Conservation (phyloP, 306 rosid genomes). For the Ceratonia siliqua region DNA sequence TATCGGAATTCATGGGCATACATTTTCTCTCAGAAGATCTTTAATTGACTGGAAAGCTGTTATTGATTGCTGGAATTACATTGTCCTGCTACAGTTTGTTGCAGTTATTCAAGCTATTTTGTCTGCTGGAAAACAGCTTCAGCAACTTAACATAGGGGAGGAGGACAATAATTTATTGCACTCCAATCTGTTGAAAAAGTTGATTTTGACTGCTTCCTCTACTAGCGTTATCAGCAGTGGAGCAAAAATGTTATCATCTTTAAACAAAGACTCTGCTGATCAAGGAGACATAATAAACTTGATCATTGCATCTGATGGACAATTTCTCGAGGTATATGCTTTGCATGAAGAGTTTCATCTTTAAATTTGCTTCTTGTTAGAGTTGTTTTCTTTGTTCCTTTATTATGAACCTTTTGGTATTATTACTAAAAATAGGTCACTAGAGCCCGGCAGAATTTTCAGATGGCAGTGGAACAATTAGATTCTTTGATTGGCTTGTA, state of each 20-base stretch:
- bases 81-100: conserved; percentile 58
- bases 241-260: conserved; percentile 74
- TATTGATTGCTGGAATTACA: conserved; percentile 33
- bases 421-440: conserved; percentile 51
- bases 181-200: conserved; percentile 67
- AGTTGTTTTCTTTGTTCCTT: conserved; percentile 17
- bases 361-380: conserved; percentile 18
- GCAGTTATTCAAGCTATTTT: conserved; percentile 81
- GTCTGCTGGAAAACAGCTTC: conserved; percentile 83
- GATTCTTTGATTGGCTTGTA: conserved; percentile 63
- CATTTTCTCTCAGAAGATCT: neutral
- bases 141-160: conserved; percentile 60
- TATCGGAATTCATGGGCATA: conserved; percentile 11
- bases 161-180: conserved; percentile 38
- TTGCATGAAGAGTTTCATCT: conserved; percentile 6
- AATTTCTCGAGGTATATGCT: conserved; percentile 71
- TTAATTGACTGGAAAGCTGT: conserved; percentile 4
- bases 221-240: conserved; percentile 60
- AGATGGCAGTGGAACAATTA: conserved; percentile 62
- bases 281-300: conserved; percentile 68
- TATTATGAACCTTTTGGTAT: conserved; percentile 23
- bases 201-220: conserved; percentile 75
- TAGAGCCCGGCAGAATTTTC: conserved; percentile 61
- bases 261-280: conserved; percentile 81
- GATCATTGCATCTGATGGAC: conserved; percentile 57